Percentiles rank a stretch among this genome's conserved stretches.
Evolutionary conservation across 192 early-diverging fungal genomes (phyloP).

Genomic region (Entomortierella parvispora): DNA sequence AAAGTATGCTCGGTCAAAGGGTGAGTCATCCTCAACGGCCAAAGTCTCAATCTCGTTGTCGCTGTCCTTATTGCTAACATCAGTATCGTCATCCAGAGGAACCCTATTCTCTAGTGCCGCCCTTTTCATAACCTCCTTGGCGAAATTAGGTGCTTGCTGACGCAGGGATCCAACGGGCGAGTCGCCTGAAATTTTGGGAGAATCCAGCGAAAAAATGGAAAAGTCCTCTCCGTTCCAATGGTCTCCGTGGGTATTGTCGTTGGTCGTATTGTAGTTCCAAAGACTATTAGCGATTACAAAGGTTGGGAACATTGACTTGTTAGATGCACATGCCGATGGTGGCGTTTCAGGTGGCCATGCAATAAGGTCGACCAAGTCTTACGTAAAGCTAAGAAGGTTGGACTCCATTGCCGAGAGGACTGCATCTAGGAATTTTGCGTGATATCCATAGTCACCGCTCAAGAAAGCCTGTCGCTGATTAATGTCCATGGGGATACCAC

Average conservation of each 20-base stretch:
- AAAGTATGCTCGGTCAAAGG: constrained; percentile 43
- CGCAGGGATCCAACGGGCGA: constrained; percentile 14
- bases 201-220: constrained; percentile 69
- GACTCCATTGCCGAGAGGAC: constrained; percentile 78
- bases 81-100: constrained; percentile 7
- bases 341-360: not conserved
- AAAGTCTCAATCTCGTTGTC: constrained; percentile 1
- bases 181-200: constrained; percentile 18
- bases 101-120: constrained; percentile 12
- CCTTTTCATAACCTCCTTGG: constrained; percentile 38
- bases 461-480: constrained; percentile 77
- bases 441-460: constrained; percentile 76
- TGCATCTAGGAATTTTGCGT: constrained; percentile 82
- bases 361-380: constrained; percentile 6
- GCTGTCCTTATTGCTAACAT: not conserved
- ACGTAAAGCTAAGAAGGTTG: constrained; percentile 82
- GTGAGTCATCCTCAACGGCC: constrained; percentile 29
- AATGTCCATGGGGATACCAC: constrained; percentile 89
- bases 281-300: constrained; percentile 49
- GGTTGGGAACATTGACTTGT: too few relatives aligned
- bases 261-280: constrained; percentile 88
- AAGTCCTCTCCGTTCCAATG: constrained; percentile 92
- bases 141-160: constrained; percentile 44
- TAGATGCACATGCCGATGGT: too few relatives aligned
- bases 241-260: constrained; percentile 83